These are phyloP conservation scores for Prunus kanzakura DNA, from an alignment of 306 rosid genomes.

Conservation along the genomic window DNA sequence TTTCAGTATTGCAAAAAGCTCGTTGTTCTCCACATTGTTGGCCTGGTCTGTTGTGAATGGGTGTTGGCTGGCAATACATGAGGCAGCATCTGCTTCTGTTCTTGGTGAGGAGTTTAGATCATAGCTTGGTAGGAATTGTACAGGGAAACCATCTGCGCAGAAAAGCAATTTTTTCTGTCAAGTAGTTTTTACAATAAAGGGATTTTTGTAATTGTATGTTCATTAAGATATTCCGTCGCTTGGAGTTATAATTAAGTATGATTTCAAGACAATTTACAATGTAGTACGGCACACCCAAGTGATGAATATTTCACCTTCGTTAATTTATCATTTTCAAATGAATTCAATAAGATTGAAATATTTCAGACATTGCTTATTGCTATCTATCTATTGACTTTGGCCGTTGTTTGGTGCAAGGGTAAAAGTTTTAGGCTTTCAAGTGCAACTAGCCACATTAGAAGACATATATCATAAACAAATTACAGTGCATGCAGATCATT, in stretches of 20 bases:
- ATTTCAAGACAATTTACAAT: not conserved
- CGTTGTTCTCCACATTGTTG: constrained; percentile 27
- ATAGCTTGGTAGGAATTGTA: constrained; percentile 26
- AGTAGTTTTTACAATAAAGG: not conserved
- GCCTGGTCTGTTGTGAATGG: constrained; percentile 37
- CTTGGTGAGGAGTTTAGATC: constrained; percentile 40
- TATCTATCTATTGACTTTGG: not conserved
- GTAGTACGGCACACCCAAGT: not conserved
- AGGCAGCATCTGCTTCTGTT: constrained; percentile 33
- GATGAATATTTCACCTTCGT: not conserved
- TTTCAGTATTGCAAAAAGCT: constrained; percentile 19
- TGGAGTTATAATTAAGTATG: not conserved
- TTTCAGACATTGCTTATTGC: not conserved
- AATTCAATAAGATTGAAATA: not conserved
- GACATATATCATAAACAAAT: not conserved
- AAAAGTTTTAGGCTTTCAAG: not conserved
- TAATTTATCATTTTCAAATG: not conserved
- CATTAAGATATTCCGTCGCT: not conserved
- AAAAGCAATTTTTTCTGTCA: constrained; percentile 20
- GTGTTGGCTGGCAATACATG: constrained; percentile 32
- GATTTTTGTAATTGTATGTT: not conserved
- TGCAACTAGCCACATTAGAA: not conserved
- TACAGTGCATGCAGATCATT: not conserved
- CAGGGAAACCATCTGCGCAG: constrained; percentile 50
- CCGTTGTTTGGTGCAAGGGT: not conserved